Evolutionary conservation across 2,329 filamentous ascomycete genomes (phyloP).

Genomic region (Coniochaeta sp.): DNA sequence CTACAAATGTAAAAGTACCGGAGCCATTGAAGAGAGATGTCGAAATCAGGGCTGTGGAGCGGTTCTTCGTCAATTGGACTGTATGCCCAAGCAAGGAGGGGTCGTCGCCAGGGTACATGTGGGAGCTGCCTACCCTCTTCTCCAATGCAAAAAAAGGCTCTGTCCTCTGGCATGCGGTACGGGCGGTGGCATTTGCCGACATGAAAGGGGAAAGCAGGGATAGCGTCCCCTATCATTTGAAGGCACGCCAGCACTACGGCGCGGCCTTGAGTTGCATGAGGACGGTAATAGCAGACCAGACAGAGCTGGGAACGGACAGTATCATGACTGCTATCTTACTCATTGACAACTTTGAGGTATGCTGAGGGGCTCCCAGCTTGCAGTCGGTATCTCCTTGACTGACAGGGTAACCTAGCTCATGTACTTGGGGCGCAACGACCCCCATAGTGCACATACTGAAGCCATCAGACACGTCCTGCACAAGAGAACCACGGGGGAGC

Average conservation of each 20-base stretch:
- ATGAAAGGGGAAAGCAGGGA: not conserved
- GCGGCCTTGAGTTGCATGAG: not conserved
- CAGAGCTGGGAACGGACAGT: not conserved
- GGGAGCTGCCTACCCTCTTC: not conserved
- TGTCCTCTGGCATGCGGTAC: not conserved
- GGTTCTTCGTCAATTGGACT: slow-evolving; percentile 4
- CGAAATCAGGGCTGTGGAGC: slow-evolving; percentile 1
- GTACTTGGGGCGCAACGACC: not conserved
- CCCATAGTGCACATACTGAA: not conserved
- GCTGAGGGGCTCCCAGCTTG: not conserved
- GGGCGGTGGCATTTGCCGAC: slow-evolving; percentile 2
- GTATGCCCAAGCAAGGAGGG: not conserved
- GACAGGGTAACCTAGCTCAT: not conserved
- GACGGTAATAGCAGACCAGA: not conserved
- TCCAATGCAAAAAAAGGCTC: not conserved
- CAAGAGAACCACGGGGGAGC: not conserved
- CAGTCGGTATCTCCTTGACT: not conserved
- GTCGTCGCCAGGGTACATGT: slow-evolving; percentile 1
- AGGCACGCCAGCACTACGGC: slow-evolving; percentile 2
- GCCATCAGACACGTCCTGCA: slow-evolving; percentile 1
- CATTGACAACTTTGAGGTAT: not conserved
- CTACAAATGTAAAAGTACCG: not conserved
- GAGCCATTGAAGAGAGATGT: slow-evolving; percentile 3
- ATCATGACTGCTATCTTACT: not conserved
- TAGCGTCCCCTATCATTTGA: not conserved